These are phyloP conservation scores for Pelargonium nanum DNA, from an alignment of 345 rosid species.

Conservation along the genomic window DNA sequence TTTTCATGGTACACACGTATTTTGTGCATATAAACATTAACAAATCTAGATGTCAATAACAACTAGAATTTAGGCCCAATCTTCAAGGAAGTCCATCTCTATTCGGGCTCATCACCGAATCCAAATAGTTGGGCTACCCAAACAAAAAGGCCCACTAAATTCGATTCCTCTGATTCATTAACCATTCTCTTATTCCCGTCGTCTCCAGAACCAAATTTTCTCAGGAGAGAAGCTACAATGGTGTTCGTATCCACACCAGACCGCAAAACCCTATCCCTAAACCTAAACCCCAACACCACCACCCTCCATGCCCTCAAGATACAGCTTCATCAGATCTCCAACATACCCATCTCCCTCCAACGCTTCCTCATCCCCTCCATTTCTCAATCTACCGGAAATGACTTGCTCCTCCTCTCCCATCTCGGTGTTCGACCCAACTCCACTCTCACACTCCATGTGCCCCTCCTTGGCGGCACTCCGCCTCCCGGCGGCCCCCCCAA, in stretches of 20 bases:
- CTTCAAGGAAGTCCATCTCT: no score
- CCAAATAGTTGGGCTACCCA: no score
- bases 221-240: constrained; percentile 18
- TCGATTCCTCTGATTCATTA: no score
- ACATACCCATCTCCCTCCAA: constrained; percentile 34
- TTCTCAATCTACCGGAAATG: constrained; percentile 4
- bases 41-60: no score
- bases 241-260: constrained; percentile 48
- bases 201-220: no score
- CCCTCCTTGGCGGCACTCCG: constrained; percentile 47
- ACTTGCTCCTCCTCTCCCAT: constrained; percentile 31
- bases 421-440: constrained; percentile 39
- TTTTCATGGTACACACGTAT: no score
- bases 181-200: no score
- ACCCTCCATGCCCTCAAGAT: constrained; percentile 41
- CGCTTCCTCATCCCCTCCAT: constrained; percentile 25
- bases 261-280: constrained; percentile 33
- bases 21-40: no score
- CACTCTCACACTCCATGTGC: constrained; percentile 46
- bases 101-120: no score
- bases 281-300: constrained; percentile 41
- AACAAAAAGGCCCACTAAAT: no score
- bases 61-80: no score
- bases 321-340: constrained; percentile 27
- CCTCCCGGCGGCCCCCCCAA: constrained; percentile 24